Evolutionary conservation across 169 alveolate species (phyloP).

Genomic region (Eimeria sp.): DNA sequence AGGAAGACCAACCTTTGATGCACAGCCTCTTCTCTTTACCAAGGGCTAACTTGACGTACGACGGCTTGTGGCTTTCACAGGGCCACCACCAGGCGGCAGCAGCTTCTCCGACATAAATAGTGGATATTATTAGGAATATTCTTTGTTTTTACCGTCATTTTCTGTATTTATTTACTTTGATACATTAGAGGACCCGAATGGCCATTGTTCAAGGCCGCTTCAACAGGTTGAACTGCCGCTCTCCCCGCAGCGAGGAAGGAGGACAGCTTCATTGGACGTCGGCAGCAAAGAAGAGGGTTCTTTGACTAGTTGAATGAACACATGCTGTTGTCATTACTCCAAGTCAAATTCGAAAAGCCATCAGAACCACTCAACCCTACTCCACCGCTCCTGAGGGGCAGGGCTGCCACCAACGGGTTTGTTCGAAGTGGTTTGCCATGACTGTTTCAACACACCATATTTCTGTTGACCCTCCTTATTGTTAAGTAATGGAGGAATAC

Average conservation of each 20-base stretch:
- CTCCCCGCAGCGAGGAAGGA: background rate
- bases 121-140: background rate
- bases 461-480: no score
- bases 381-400: background rate
- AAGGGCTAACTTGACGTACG: background rate
- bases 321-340: background rate
- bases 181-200: background rate
- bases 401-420: background rate
- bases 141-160: background rate
- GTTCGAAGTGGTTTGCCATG: background rate
- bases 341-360: no score
- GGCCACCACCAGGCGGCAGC: constrained; percentile 11
- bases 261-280: background rate
- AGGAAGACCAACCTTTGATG: background rate
- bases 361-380: background rate
- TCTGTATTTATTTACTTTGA: background rate
- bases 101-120: background rate
- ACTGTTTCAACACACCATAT: no score
- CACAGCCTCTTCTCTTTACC: background rate
- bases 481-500: no score
- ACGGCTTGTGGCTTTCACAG: constrained; percentile 35
- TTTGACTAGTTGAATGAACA: background rate
- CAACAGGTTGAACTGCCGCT: background rate
- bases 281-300: background rate
- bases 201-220: background rate